Conservation (phyloP, 352 stramenopile species). For the Phytophthora tentaculata region DNA sequence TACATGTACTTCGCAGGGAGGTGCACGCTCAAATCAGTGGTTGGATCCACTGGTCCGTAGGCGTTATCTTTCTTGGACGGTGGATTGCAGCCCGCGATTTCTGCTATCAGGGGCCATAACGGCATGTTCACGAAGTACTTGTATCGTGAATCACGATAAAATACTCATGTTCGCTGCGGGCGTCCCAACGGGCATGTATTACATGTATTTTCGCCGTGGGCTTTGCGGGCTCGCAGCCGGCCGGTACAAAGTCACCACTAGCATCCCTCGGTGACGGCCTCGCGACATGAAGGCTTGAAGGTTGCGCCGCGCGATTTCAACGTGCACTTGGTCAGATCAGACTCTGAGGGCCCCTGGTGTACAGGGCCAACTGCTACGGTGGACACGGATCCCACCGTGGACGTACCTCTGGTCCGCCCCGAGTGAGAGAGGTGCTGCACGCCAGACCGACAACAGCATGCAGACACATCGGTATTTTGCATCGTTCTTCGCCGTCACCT, state of each 20-base stretch:
- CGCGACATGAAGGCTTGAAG: not conserved
- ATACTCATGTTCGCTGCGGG: too few species aligned
- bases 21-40: constrained; percentile 27
- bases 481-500: constrained; percentile 24
- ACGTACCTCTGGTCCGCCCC: constrained; percentile 18
- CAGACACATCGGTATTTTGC: constrained; percentile 26
- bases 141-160: too few species aligned
- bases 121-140: too few species aligned
- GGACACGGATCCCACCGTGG: constrained; percentile 21
- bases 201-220: not conserved
- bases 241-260: not conserved
- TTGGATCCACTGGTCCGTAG: constrained; percentile 6
- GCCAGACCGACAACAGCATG: constrained; percentile 6
- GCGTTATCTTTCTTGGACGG: not conserved
- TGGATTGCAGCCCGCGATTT: constrained; percentile 5
- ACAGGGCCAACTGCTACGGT: too few species aligned
- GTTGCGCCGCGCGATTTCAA: constrained; percentile 3
- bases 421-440: not conserved
- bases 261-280: not conserved
- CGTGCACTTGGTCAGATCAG: not conserved
- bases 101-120: not conserved
- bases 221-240: not conserved
- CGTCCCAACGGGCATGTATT: too few species aligned
- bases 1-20: constrained; percentile 2
- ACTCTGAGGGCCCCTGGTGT: too few species aligned